A percentile compares a stretch with the other conserved stretches of the same genome.
Conservation (phyloP, 1,284 basidiomycete species). For the Melampsora americana region DNA sequence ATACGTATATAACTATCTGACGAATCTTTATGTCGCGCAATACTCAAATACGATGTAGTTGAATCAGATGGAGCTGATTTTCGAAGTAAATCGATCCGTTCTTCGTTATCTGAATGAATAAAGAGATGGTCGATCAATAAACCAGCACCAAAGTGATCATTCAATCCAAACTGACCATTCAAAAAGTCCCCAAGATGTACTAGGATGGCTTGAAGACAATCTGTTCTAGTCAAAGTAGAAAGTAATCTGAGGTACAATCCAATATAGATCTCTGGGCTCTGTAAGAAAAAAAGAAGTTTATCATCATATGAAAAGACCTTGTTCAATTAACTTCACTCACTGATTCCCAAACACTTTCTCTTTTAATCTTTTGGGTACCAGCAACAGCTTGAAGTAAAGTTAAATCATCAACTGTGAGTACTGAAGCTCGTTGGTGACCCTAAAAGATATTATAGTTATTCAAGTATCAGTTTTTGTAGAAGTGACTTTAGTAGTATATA, state of each 20-base stretch:
- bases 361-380: slow-evolving; percentile 51
- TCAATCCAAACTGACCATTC: slow-evolving; percentile 57
- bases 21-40: slow-evolving; percentile 68
- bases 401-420: slow-evolving; percentile 83
- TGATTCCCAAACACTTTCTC: slow-evolving; percentile 25
- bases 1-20: slow-evolving; percentile 91
- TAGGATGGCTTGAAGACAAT: slow-evolving; percentile 89
- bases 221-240: slow-evolving; percentile 84
- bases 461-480: background rate
- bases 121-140: background rate
- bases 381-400: slow-evolving; percentile 78
- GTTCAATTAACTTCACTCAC: slow-evolving; percentile 16
- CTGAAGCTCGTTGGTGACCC: slow-evolving; percentile 92
- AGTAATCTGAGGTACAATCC: slow-evolving; percentile 84
- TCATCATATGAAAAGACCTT: background rate
- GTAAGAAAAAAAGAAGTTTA: background rate
- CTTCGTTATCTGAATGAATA: slow-evolving; percentile 49
- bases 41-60: background rate
- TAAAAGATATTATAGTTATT: background rate
- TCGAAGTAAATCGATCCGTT: slow-evolving; percentile 53
- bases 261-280: slow-evolving; percentile 72
- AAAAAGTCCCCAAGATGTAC: slow-evolving; percentile 88
- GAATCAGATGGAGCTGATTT: slow-evolving; percentile 64
- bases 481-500: background rate
- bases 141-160: background rate